Base-by-base conservation (phyloP, 2,329 filamentous ascomycete species). In the Mycocentrospora acerina region DNA sequence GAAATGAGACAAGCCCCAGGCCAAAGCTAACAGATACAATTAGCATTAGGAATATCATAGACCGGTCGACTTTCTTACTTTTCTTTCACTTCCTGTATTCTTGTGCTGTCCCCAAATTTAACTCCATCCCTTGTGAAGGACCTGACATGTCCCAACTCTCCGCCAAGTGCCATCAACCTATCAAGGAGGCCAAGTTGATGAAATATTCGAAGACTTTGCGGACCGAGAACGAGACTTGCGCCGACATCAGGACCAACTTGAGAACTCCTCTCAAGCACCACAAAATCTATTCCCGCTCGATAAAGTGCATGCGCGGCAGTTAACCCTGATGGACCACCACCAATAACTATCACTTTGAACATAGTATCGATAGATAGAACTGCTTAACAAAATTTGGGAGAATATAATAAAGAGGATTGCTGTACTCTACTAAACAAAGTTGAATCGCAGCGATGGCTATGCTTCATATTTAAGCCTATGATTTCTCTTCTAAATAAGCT, bases 321-420 rank as follows among this genome's bases (percentile, higher is more conserved):
- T 17, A 40, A n/a, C 11, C 37, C 37, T 17, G 30, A 25, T n/a
- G 37, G 37, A 8, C 37, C 37, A 35, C 37, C 37, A 3, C 37
- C 37, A 13, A 40, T 32, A 9, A 40, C 26, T 12, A 40, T 30
- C 17, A 40, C 32, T 26, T 29, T 40, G 11, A 29, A 25, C n/a
- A n/a, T n/a, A n/a, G n/a, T n/a, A n/a, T n/a, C n/a, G n/a, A n/a
- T n/a, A n/a, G n/a, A n/a, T n/a, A n/a, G n/a, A n/a, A n/a, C n/a
- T n/a, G n/a, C n/a, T n/a, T n/a, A n/a, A n/a, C n/a, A n/a, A n/a
- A n/a, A n/a, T n/a, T n/a, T n/a, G n/a, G n/a, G n/a, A n/a, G n/a
- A n/a, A n/a, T n/a, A n/a, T n/a, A n/a, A n/a, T n/a, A n/a, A n/a
- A n/a, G n/a, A n/a, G n/a, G n/a, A n/a, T n/a, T n/a, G n/a, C n/a